Evolutionary conservation across 73 alveolate species (phyloP).

Genomic region (Tetrahymena elliotti): DNA sequence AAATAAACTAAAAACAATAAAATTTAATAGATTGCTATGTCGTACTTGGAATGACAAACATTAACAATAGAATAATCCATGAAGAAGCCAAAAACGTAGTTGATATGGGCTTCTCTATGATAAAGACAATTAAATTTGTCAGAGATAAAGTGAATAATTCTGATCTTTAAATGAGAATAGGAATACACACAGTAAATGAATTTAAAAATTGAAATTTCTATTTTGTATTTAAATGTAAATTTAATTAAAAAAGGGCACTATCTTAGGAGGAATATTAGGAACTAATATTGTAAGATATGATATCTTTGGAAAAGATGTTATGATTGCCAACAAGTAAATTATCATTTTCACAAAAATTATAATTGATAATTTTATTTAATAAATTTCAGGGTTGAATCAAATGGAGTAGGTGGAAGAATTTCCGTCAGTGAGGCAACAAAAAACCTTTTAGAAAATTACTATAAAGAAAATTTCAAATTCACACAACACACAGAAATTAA

Average conservation of each 20-base stretch:
- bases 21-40: slow-evolving; percentile 66
- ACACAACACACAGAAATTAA: neutral
- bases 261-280: slow-evolving; percentile 39
- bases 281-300: slow-evolving; percentile 41
- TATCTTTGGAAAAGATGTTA: slow-evolving; percentile 40
- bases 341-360: neutral
- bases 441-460: neutral
- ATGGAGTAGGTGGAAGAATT: slow-evolving; percentile 35
- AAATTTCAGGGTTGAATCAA: slow-evolving; percentile 18
- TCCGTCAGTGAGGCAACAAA: slow-evolving; percentile 33
- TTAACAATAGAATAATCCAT: slow-evolving; percentile 60
- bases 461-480: neutral
- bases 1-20: neutral
- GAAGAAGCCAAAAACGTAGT: slow-evolving; percentile 78
- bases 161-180: slow-evolving; percentile 60
- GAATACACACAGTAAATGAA: slow-evolving; percentile 48
- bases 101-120: slow-evolving; percentile 76
- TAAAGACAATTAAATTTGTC: slow-evolving; percentile 60
- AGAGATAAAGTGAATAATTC: slow-evolving; percentile 58
- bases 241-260: neutral
- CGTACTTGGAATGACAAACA: slow-evolving; percentile 73
- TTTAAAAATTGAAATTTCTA: too few species aligned
- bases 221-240: too few species aligned
- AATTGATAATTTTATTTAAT: neutral
- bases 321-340: slow-evolving; percentile 22